These are phyloP conservation scores for Gilbertella persicaria DNA, from an alignment of 371 early-diverging fungal genomes.

Conservation along the genomic window DNA sequence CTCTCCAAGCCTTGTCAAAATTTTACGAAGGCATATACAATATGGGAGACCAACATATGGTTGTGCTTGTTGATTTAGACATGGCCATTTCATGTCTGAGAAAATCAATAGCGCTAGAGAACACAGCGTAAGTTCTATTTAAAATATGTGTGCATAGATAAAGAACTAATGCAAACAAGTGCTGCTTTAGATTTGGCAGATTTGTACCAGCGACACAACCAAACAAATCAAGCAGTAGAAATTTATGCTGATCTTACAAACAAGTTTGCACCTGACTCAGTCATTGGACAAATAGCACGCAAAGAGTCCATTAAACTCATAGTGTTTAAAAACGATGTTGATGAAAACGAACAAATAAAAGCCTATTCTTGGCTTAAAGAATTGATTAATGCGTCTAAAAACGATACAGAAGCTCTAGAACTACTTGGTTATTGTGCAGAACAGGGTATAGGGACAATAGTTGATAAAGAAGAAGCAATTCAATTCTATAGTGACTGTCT, in stretches of 20 bases:
- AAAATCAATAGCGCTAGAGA: conserved; percentile 26
- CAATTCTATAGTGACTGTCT: conserved; percentile 1
- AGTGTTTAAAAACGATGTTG: neutral
- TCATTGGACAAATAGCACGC: conserved; percentile 15
- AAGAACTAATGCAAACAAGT: neutral
- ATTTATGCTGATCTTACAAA: conserved; percentile 20
- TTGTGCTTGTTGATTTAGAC: conserved; percentile 4
- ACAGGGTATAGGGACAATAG: conserved; percentile 34
- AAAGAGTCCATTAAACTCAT: conserved; percentile 4
- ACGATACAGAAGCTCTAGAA: neutral
- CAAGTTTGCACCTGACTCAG: conserved; percentile 1
- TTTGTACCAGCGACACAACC: conserved; percentile 10
- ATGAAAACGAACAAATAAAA: neutral
- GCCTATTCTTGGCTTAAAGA: neutral
- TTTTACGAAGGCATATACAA: conserved; percentile 31
- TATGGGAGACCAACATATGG: conserved; percentile 2
- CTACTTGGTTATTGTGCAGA: conserved; percentile 25
- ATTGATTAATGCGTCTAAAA: neutral
- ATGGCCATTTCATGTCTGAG: conserved; percentile 29
- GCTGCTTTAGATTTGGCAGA: conserved; percentile 20
- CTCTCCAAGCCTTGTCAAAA: conserved; percentile 70
- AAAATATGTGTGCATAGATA: neutral
- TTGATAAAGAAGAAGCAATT: conserved; percentile 18
- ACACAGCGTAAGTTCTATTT: conserved; percentile 25
- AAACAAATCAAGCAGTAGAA: conserved; percentile 15